These are phyloP conservation scores for Penicillium rolfsii DNA, from an alignment of 2,329 filamentous ascomycete genomes.

Conservation along the genomic window DNA sequence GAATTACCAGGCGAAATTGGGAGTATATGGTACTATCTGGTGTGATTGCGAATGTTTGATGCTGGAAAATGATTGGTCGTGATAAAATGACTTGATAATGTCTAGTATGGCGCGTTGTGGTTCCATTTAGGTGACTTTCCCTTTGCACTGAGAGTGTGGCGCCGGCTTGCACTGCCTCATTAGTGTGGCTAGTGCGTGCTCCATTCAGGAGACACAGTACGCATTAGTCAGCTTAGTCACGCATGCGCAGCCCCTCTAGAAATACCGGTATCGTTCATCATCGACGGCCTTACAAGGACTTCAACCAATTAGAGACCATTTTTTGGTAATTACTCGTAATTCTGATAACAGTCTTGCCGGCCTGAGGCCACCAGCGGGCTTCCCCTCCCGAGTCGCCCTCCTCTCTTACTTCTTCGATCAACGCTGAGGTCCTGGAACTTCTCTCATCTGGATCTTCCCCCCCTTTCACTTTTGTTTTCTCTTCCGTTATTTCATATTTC, in stretches of 20 bases:
- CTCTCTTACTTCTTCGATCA: slow-evolving; percentile 10
- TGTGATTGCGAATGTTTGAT: not conserved
- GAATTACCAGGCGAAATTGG: not conserved
- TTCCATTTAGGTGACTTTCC: not conserved
- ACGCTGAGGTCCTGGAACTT: slow-evolving; percentile 10
- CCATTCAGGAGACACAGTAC: not conserved
- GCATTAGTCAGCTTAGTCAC: not conserved
- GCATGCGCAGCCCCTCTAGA: not conserved
- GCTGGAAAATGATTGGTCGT: not conserved
- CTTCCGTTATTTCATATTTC: slow-evolving; percentile 15
- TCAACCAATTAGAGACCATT: not conserved
- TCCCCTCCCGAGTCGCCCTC: slow-evolving; percentile 23
- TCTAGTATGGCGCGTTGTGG: not conserved
- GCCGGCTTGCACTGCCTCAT: slow-evolving; percentile 14
- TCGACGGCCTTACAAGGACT: not conserved
- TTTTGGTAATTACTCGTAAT: not conserved
- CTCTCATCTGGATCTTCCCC: slow-evolving; percentile 16
- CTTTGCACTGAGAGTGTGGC: slow-evolving; percentile 1
- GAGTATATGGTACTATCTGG: not conserved
- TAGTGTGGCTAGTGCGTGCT: slow-evolving; percentile 8
- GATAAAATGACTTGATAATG: slow-evolving; percentile 2
- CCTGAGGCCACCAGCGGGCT: slow-evolving; percentile 13
- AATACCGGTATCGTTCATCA: not conserved
- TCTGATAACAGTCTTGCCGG: not conserved
- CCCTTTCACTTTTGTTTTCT: slow-evolving; percentile 7